Base-by-base conservation (phyloP, 2,329 filamentous ascomycete species). In the Sporothrix mexicana region DNA sequence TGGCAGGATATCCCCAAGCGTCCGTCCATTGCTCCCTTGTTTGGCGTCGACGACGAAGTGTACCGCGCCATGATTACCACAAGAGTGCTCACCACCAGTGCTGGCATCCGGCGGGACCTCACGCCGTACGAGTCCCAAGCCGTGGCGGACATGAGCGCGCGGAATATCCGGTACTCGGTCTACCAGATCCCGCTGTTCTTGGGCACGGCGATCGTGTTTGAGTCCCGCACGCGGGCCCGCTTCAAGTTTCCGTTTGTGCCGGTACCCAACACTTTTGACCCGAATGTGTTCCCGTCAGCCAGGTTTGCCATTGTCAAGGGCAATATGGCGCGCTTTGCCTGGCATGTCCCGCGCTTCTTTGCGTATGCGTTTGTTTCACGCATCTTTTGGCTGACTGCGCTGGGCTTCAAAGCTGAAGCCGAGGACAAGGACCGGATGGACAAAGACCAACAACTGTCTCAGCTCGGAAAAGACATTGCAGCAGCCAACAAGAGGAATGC, bases 221-320 rank as follows among this genome's bases (percentile, higher is more conserved):
- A 74, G 53, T 53, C 59, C 17, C 73, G 72, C n/a, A 75, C 76
- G 23, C 71, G 73, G 3, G 36, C 71, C 12, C 64, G 47, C 6
- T 77, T 76, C 66, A 68, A 72, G 2, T 76, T 77, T 47, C 77
- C 77, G 15, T 74, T 77, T 17, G 73, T 66, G 66, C 49, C 66
- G 67, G 73, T 74, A 20, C 23, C 68, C 15, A 55, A 47, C n/a
- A 4, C 12, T 2, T 76, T 77, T 73, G 61, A 71, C 66, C 73
- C 75, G 2, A 23, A 74, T 45, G 64, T 70, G 4, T 76, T 77
- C 45, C 74, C 74, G 10, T 25, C 25, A 36, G 30, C 30, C 5
- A 4, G 30, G 30, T 36, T 36, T 36, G 30, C 30, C 30, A 36
- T 69, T 25, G 13, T 75, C 36, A 41, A 41, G 12, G 75, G 73